phyloP scores from a whole-genome alignment of 2,329 filamentous ascomycete species.

The Ustulina deusta region DNA sequence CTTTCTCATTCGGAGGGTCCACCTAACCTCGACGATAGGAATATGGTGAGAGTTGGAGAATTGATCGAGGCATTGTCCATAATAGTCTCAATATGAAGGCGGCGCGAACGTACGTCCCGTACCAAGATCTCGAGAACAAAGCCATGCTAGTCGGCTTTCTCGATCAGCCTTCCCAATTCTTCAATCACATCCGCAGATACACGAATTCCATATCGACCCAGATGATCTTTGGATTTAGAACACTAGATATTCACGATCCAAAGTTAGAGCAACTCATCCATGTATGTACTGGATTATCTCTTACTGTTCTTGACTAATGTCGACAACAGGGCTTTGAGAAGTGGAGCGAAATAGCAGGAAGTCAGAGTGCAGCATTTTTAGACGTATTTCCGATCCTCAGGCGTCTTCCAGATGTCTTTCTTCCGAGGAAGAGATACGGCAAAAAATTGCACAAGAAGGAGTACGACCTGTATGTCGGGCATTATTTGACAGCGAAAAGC shows the following conservation, averaged over 20 bases:
- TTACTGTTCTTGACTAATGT: constrained; percentile 24
- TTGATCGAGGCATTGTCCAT: constrained; percentile 55
- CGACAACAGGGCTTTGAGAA: constrained; percentile 38
- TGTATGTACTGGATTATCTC: constrained; percentile 30
- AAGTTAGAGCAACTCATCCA: constrained; percentile 58
- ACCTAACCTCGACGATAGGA: constrained; percentile 26
- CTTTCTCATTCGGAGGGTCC: too few species aligned
- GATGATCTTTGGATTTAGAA: constrained; percentile 61
- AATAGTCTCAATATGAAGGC: constrained; percentile 58
- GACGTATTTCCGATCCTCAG: constrained; percentile 61
- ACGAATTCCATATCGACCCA: constrained; percentile 60
- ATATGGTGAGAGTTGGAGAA: constrained; percentile 49
- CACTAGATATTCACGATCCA: constrained; percentile 49
- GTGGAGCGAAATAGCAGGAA: constrained; percentile 37
- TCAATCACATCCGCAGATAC: constrained; percentile 59
- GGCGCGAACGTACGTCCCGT: constrained; percentile 61
- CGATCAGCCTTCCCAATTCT: constrained; percentile 55
- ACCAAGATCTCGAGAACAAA: constrained; percentile 66
- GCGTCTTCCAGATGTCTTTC: constrained; percentile 57
- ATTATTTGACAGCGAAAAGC: constrained; percentile 57
- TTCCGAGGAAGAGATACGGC: constrained; percentile 55
- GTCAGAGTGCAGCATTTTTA: constrained; percentile 55
- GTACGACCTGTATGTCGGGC: constrained; percentile 55
- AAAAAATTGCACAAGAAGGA: constrained; percentile 58
- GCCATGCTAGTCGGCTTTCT: constrained; percentile 63